Base-by-base conservation (phyloP, 176 grass and related monocot genomes). In the Thalia dealbata region DNA sequence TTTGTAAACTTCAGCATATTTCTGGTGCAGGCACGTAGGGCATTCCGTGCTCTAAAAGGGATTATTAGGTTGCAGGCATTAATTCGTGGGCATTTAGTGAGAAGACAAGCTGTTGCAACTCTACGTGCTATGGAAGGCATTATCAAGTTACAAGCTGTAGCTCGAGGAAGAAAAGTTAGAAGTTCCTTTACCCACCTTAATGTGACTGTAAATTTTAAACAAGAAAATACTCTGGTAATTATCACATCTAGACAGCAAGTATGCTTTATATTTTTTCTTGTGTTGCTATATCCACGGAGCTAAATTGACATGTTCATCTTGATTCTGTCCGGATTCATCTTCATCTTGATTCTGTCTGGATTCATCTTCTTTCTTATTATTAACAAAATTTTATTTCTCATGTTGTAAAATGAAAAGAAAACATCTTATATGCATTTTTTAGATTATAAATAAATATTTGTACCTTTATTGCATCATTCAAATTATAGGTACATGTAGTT, bases 11-110 rank as follows among this genome's bases (percentile, higher is more conserved):
- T 46, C 13, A 70, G 26, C 27, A 42, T 48, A 9, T 10, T 9
- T 55, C 60, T 67, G 50, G 24, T 81, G 70, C 73, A 97, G 95
- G 95, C 89, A 79, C 89, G 95, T 50, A 88, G 87, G 71, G 91
- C 89, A 50, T 97, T 97, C 74, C 85, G 70, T 66, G 79, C 89
- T 52, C 74, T 97, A 65, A 97, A 92, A 86, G 95, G 87, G 65
- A 97, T 97, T 70, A 90, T 97, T 78, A 92, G 90, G 84, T 73
- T 97, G 42, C 95, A 97, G 71, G 87, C 95, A 61, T 73, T 97
- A 79, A 92, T 92, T 74, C 84, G 90, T 27, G 95, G 95, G 26
- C 87, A 92, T 83, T 87, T 97, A 83, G 95, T 97, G 50, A 86
- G 95, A 79, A 84, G 95, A 72, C 95, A 97, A 64, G 89, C 90